Base-by-base conservation (phyloP, 1,284 basidiomycete species). In the Cryptococcus sp. region DNA sequence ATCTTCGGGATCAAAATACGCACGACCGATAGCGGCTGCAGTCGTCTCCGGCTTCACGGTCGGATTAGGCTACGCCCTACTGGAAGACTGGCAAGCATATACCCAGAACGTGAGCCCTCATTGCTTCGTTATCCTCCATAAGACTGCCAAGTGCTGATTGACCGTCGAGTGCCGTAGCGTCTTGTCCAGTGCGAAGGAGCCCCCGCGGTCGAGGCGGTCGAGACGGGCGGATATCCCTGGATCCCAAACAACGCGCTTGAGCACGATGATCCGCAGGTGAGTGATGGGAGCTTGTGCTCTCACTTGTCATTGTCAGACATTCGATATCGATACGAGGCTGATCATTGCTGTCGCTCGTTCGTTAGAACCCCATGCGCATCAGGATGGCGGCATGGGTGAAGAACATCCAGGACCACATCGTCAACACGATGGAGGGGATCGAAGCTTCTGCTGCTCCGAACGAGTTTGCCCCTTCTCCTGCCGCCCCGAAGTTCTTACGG, bases 311-410 rank as follows among this genome's bases (percentile, higher is more conserved):
- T 25, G 25, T n/a, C 30, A 38, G 48, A 17, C 38, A 47, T 47
- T 3, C n/a, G 17, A 15, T 47, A n/a, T n/a, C n/a, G 5, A n/a
- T 23, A 10, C 22, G 38, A 20, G 3, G 5, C 20, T 52, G 41
- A 42, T 35, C 23, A 11, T 52, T 13, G 10, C 7, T 47, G 25
- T 6, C 25, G 25, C 25, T 25, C 25, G 25, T 25, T 6, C 25
- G n/a, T n/a, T 27, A 78, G 76, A 77, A 78, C 61, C 80, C 81
- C 3, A 93, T 95, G 91, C 88, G 92, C 50, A 78, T 86, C 47
- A 86, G 86, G 62, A 87, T 97, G 75, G 87, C 91, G 61, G 82
- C 84, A 11, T 95, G 91, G 80, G 85, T 97, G 73, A 83, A 86
- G 62, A 75, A 79, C 10, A 85, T 98, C 23, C 95, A 98, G 78